Evolutionary conservation across 2,329 filamentous ascomycete genomes (phyloP).

Genomic region (Decorospora gaudefroyi): DNA sequence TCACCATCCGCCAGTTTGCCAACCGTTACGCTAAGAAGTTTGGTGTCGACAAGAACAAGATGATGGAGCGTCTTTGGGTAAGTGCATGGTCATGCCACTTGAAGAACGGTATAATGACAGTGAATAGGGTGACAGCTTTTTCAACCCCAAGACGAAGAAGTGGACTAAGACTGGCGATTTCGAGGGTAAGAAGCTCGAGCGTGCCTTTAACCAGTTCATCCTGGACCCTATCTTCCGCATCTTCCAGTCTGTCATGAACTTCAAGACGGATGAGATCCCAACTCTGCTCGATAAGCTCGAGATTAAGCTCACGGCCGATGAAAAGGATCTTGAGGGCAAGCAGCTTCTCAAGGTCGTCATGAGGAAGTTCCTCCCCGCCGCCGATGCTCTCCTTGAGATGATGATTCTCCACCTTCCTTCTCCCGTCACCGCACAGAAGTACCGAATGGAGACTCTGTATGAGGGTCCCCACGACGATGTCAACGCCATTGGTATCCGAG

Average conservation of each 20-base stretch:
- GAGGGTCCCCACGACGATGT: conserved; percentile 95
- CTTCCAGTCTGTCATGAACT: conserved; percentile 95
- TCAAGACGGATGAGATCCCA: conserved; percentile 90
- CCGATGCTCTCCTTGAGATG: conserved; percentile 98
- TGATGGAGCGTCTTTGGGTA: conserved; percentile 99
- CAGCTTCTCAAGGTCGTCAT: conserved; percentile 96
- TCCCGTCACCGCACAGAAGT: conserved; percentile 91
- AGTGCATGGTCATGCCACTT: conserved; percentile 40
- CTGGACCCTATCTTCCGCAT: conserved; percentile 99
- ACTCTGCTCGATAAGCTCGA: conserved; percentile 88
- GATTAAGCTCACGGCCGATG: conserved; percentile 85
- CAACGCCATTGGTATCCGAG: conserved; percentile 92
- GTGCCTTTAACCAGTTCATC: conserved; percentile 99
- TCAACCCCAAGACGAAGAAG: conserved; percentile 99
- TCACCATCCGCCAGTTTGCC: conserved; percentile 98
- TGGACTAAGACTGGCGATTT: conserved; percentile 87
- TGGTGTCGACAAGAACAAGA: conserved; percentile 99
- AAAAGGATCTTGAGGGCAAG: conserved; percentile 96
- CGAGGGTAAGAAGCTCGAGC: conserved; percentile 89
- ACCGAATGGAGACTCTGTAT: conserved; percentile 98
- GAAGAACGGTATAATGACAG: conserved; percentile 25
- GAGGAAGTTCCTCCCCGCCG: conserved; percentile 97
- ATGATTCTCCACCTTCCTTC: conserved; percentile 99
- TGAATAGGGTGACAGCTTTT: conserved; percentile 87
- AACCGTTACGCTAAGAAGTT: conserved; percentile 99